Evolutionary conservation across 202 grass and related monocot species (phyloP), one percentile per base, ranked within the genome.

Genomic region (Eragrostis tef): DNA sequence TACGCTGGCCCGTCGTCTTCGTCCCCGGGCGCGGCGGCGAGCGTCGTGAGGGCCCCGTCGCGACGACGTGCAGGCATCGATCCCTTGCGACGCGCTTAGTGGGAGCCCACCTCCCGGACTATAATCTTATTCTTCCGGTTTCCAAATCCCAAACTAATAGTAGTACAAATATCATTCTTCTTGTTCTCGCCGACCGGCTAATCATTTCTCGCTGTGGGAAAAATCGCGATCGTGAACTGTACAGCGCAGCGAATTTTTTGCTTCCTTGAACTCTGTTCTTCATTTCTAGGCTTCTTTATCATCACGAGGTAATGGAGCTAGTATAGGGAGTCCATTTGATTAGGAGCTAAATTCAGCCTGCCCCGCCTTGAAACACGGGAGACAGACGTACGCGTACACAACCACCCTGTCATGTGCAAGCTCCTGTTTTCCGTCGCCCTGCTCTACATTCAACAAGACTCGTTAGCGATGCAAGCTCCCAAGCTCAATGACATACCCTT

Each of bases 131-230:
- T 52, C 34, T 42, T 25, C 9, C 22, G 1, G 46, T 71, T 85
- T 79, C 46, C 56, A 20, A 6, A 17, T 52, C 36, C 13, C 36
- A 59, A 20, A 16, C 15, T 27, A 61, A 77, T 11, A 5, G 21
- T 11, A 25, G 21, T 11, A 25, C 1, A 24, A 20, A 21, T 36
- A 5, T 3, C 16, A 0, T n/a, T 26, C 8, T 51, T 39, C 22
- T 62, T 11, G 45, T 67, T 78, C 53, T 64, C 74, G 53, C 66
- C 56, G 54, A 53, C 65, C 16, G 11, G 34, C 4, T 20, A 31
- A 52, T 75, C 71, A 60, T 61, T 54, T n/a, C 6, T 54, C 17
- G 19, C 7, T 20, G 17, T 54, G 16, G 16, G 1, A 19, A 15
- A 17, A 52, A 6, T 19, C 34, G 34, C 34, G 34, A 6, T 39